Conservation (phyloP, 2,329 filamentous ascomycete genomes). For the Emergomyces orientalis region DNA sequence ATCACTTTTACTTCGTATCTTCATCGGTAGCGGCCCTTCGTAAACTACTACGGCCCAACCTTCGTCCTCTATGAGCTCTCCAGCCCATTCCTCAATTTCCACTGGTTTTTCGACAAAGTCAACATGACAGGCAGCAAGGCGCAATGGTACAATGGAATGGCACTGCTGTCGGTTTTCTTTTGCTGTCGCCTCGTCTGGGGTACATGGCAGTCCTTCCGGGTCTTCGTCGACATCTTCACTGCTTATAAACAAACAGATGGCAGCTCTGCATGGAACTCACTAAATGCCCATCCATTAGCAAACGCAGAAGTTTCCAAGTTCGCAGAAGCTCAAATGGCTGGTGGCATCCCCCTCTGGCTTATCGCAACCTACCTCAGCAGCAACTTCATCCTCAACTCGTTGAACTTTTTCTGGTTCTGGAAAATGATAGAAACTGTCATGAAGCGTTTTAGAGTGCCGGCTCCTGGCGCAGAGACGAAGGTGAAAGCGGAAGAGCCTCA, state of each 20-base stretch:
- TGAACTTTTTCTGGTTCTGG: constrained; percentile 59
- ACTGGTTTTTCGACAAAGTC: constrained; percentile 62
- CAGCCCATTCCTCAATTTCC: constrained; percentile 57
- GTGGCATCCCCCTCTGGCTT: constrained; percentile 49
- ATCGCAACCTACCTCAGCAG: constrained; percentile 48
- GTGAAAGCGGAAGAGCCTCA: constrained; percentile 19
- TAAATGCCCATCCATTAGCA: constrained; percentile 28
- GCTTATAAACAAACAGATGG: constrained; percentile 38
- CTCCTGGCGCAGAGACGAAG: constrained; percentile 11
- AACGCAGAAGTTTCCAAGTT: constrained; percentile 43
- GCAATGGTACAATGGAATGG: constrained; percentile 56
- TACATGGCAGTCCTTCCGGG: constrained; percentile 48
- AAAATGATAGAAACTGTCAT: constrained; percentile 59
- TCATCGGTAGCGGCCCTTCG: constrained; percentile 48
- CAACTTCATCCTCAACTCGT: constrained; percentile 51
- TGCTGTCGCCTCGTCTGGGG: constrained; percentile 55
- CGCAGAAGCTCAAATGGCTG: constrained; percentile 29
- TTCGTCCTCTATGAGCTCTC: constrained; percentile 62
- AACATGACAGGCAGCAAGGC: constrained; percentile 52
- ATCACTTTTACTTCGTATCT: background rate
- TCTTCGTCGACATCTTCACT: constrained; percentile 52
- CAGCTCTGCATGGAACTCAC: constrained; percentile 24
- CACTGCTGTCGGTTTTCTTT: constrained; percentile 52
- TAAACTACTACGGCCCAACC: constrained; percentile 55
- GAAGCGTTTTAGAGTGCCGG: constrained; percentile 47